Evolutionary conservation across 768 basidiomycete genomes (phyloP).

Genomic region (Boletus rubescentipes): DNA sequence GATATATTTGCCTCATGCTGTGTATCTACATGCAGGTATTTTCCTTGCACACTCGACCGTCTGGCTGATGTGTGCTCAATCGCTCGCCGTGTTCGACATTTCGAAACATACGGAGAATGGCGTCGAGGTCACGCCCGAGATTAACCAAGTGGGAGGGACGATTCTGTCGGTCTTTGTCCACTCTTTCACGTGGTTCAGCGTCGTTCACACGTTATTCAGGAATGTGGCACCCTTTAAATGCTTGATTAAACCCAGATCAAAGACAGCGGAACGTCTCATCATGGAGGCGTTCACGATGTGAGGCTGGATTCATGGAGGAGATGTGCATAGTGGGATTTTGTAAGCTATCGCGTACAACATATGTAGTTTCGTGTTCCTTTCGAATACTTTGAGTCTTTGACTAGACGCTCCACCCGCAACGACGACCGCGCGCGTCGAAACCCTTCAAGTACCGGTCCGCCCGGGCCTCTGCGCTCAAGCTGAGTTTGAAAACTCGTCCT

Average conservation of each 20-base stretch:
- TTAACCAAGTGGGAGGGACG: constrained; percentile 27
- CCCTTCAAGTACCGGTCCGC: too few relatives aligned
- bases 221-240: constrained; percentile 13
- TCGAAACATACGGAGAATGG: constrained; percentile 41
- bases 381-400: too few relatives aligned
- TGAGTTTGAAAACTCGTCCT: too few relatives aligned
- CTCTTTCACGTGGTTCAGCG: not conserved
- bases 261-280: not conserved
- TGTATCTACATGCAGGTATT: constrained; percentile 14
- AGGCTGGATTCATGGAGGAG: not conserved
- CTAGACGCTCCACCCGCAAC: too few relatives aligned
- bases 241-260: constrained; percentile 9
- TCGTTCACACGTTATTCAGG: not conserved
- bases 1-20: not conserved
- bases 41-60: constrained; percentile 27
- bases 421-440: too few relatives aligned
- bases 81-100: constrained; percentile 47
- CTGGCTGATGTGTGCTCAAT: constrained; percentile 29
- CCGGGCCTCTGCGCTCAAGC: too few relatives aligned
- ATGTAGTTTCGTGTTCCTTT: too few relatives aligned
- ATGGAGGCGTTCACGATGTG: not conserved
- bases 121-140: constrained; percentile 43
- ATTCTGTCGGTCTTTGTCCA: constrained; percentile 4
- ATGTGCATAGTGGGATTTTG: too few relatives aligned
- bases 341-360: too few relatives aligned